Percentiles rank a stretch among this genome's conserved stretches.
Evolutionary conservation across 2,329 filamentous ascomycete genomes (phyloP).

Genomic region (Sphaerulina musiva): DNA sequence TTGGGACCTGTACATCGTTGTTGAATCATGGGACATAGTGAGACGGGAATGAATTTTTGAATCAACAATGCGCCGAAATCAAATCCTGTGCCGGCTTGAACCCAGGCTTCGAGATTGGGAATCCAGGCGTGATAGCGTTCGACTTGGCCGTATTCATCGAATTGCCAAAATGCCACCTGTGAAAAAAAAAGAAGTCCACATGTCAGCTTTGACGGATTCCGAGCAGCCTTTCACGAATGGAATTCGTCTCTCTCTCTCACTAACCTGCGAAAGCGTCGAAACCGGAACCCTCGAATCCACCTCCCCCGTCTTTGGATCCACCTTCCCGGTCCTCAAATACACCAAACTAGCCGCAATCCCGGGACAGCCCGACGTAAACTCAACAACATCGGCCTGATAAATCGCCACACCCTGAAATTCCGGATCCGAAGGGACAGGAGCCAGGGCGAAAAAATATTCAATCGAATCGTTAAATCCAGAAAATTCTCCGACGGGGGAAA

Average conservation of each 20-base stretch:
- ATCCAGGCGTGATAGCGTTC: constrained; percentile 42
- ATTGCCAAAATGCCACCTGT: constrained; percentile 43
- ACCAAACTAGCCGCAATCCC: constrained; percentile 21
- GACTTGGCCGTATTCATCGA: constrained; percentile 41
- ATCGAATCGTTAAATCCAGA: constrained; percentile 39
- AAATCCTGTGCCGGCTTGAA: constrained; percentile 24
- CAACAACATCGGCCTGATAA: constrained; percentile 24
- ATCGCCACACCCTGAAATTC: constrained; percentile 23
- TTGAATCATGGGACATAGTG: constrained; percentile 36
- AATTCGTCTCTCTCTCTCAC: neutral
- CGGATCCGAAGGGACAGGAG: constrained; percentile 29
- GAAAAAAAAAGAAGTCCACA: neutral
- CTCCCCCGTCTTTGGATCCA: constrained; percentile 8
- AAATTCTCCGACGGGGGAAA: constrained; percentile 41
- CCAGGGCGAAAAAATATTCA: constrained; percentile 43
- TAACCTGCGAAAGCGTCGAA: constrained; percentile 18
- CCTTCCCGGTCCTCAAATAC: constrained; percentile 18
- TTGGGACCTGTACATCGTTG: constrained; percentile 35
- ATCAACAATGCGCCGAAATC: constrained; percentile 27
- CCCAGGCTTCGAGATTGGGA: constrained; percentile 38
- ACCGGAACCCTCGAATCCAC: constrained; percentile 11
- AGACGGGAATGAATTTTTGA: constrained; percentile 29
- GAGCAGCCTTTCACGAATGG: too few species aligned
- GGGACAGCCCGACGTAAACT: constrained; percentile 19
- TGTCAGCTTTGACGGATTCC: too few species aligned